phyloP scores from a whole-genome alignment of 2,329 filamentous ascomycete species.

The Epicoccum nigrum region DNA sequence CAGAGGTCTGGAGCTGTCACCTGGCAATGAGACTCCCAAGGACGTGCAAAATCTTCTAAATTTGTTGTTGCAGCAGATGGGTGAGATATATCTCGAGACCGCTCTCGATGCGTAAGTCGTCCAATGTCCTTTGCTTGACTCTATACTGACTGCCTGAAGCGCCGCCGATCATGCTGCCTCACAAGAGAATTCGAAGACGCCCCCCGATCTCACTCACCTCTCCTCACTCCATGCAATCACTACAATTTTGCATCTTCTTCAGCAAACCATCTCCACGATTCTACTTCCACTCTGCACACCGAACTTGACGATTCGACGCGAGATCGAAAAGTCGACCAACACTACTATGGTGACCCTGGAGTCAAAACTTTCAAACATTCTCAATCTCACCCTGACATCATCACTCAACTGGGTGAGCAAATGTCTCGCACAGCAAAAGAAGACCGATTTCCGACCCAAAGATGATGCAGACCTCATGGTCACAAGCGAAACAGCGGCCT shows the following conservation, averaged over 20 bases:
- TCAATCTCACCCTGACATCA: constrained; percentile 73
- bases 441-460: constrained; percentile 86
- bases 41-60: constrained; percentile 86
- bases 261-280: constrained; percentile 87
- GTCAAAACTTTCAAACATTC: constrained; percentile 76
- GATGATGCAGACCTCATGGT: constrained; percentile 66
- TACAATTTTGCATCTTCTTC: constrained; percentile 89
- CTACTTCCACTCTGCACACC: constrained; percentile 87
- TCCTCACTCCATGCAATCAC: constrained; percentile 79
- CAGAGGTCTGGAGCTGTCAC: constrained; percentile 86
- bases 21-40: constrained; percentile 86
- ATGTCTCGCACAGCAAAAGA: constrained; percentile 78
- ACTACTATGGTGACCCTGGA: constrained; percentile 78
- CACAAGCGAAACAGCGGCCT: constrained; percentile 74
- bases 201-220: constrained; percentile 87
- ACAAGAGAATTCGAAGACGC: constrained; percentile 80
- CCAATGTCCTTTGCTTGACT: not conserved
- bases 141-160: constrained; percentile 29
- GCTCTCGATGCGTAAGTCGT: constrained; percentile 63
- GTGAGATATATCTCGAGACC: constrained; percentile 76
- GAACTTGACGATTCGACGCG: constrained; percentile 87
- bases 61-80: constrained; percentile 84
- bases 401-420: constrained; percentile 77
- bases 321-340: constrained; percentile 84
- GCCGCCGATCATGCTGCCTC: constrained; percentile 71